phyloP scores from a whole-genome alignment of 345 rosid genomes.

The Bruguiera gymnorhiza region DNA sequence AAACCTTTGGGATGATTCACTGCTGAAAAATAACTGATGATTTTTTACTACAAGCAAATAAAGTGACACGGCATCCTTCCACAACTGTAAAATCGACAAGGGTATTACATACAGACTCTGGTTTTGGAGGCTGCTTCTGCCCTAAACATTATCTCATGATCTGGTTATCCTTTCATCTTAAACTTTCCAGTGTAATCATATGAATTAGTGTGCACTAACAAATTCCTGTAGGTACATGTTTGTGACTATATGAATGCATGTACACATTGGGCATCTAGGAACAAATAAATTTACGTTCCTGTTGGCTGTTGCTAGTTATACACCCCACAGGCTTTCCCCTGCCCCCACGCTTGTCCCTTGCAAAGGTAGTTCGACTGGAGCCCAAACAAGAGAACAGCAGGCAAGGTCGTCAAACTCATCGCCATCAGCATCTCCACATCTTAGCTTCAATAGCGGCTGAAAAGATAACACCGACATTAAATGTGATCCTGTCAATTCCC shows the following conservation, averaged over 20 bases:
- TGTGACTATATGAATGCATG: constrained; percentile 17
- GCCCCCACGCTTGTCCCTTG: background rate
- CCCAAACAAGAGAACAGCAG: constrained; percentile 1
- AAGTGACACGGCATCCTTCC: too few species aligned
- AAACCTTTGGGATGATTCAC: too few species aligned
- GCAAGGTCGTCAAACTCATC: background rate
- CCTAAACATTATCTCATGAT: too few species aligned
- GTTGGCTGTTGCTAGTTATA: constrained; percentile 9
- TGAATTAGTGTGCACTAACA: constrained; percentile 10
- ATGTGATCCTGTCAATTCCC: too few species aligned
- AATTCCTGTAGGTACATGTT: background rate
- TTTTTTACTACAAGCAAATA: too few species aligned
- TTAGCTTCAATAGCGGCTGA: constrained; percentile 21
- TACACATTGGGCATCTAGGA: constrained; percentile 4
- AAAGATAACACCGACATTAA: too few species aligned
- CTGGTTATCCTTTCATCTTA: background rate
- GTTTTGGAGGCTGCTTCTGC: too few species aligned
- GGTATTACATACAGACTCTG: too few species aligned
- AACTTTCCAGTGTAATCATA: constrained; percentile 11
- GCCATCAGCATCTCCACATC: constrained; percentile 2
- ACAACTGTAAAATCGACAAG: too few species aligned
- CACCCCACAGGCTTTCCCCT: background rate
- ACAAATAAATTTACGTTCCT: background rate
- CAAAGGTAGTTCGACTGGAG: background rate
- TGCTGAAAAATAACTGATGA: too few species aligned